Evolutionary conservation across 257 asterid genomes (phyloP).

Genomic region (Solanum pennellii): DNA sequence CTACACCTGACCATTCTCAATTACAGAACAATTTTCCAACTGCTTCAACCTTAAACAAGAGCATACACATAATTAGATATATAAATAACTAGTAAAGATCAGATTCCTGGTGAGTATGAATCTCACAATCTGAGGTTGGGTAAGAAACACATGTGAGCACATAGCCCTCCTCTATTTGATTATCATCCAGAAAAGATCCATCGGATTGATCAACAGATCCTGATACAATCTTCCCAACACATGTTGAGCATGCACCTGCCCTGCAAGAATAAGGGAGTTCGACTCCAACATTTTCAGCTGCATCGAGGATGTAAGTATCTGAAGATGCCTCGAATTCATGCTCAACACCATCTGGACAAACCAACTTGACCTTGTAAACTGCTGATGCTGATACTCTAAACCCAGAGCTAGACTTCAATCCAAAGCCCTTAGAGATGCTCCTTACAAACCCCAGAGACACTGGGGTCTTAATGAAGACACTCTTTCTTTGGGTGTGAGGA

Average conservation of each 20-base stretch:
- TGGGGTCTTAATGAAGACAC: slow-evolving; percentile 32
- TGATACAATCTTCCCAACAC: slow-evolving; percentile 50
- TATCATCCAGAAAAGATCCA: slow-evolving; percentile 64
- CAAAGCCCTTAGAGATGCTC: slow-evolving; percentile 34
- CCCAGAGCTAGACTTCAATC: slow-evolving; percentile 35
- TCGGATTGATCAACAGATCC: slow-evolving; percentile 70
- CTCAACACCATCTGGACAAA: slow-evolving; percentile 50
- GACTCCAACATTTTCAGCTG: slow-evolving; percentile 64
- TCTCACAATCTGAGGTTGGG: slow-evolving; percentile 72
- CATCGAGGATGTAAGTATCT: slow-evolving; percentile 58
- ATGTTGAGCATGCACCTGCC: slow-evolving; percentile 92
- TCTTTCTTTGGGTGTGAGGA: slow-evolving; percentile 19
- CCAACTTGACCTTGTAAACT: slow-evolving; percentile 57
- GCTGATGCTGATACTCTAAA: slow-evolving; percentile 45
- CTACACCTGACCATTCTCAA: not conserved
- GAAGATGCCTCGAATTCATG: slow-evolving; percentile 55
- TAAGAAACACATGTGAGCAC: slow-evolving; percentile 68
- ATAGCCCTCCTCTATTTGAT: slow-evolving; percentile 44
- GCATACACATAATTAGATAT: not conserved
- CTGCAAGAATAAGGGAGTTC: slow-evolving; percentile 86
- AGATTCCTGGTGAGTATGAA: slow-evolving; percentile 71
- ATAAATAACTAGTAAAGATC: slow-evolving; percentile 40
- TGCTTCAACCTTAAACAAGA: not conserved
- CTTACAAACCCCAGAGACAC: slow-evolving; percentile 28
- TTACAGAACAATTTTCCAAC: not conserved